A percentile compares a stretch with the other conserved stretches of the same genome.
phyloP scores from a whole-genome alignment of 2,329 filamentous ascomycete species.

The Pseudocercospora ulei region DNA sequence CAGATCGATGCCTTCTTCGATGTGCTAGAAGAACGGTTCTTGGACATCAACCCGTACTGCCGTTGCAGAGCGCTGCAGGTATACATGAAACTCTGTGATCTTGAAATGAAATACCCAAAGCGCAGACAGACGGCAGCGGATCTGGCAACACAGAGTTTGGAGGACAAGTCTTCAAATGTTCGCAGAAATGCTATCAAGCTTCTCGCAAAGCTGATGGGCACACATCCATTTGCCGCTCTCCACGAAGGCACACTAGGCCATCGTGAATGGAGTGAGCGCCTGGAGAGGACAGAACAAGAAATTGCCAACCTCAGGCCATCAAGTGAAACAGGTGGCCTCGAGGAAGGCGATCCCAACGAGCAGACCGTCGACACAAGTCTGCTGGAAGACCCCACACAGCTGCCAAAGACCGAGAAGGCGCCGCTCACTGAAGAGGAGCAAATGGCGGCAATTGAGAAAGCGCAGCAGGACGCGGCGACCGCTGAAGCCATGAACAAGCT shows the following conservation, averaged over 20 bases:
- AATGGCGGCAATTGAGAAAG: slow-evolving; percentile 62
- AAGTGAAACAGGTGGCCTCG: slow-evolving; percentile 63
- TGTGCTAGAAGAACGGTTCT: slow-evolving; percentile 86
- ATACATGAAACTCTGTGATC: slow-evolving; percentile 78
- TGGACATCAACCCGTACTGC: slow-evolving; percentile 95
- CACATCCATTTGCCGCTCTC: slow-evolving; percentile 85
- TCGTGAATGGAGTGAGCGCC: slow-evolving; percentile 73
- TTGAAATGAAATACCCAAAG: slow-evolving; percentile 95
- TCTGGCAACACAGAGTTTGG: slow-evolving; percentile 74
- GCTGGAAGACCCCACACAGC: slow-evolving; percentile 77
- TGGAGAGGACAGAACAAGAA: slow-evolving; percentile 75
- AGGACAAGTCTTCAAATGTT: slow-evolving; percentile 98
- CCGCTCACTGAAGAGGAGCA: slow-evolving; percentile 73
- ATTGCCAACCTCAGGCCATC: slow-evolving; percentile 73
- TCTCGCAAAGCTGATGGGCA: slow-evolving; percentile 76
- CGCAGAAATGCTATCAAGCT: slow-evolving; percentile 90
- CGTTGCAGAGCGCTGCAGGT: slow-evolving; percentile 86
- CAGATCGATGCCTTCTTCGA: slow-evolving; percentile 97
- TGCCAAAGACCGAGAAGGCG: slow-evolving; percentile 54
- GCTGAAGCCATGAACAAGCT: slow-evolving; percentile 81
- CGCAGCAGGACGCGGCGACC: slow-evolving; percentile 76
- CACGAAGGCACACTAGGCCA: slow-evolving; percentile 77
- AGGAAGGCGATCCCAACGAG: slow-evolving; percentile 53
- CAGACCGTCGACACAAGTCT: slow-evolving; percentile 65
- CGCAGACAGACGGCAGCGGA: slow-evolving; percentile 78